Base-by-base conservation (phyloP, 768 basidiomycete species). In the Psilocybe cubensis region DNA sequence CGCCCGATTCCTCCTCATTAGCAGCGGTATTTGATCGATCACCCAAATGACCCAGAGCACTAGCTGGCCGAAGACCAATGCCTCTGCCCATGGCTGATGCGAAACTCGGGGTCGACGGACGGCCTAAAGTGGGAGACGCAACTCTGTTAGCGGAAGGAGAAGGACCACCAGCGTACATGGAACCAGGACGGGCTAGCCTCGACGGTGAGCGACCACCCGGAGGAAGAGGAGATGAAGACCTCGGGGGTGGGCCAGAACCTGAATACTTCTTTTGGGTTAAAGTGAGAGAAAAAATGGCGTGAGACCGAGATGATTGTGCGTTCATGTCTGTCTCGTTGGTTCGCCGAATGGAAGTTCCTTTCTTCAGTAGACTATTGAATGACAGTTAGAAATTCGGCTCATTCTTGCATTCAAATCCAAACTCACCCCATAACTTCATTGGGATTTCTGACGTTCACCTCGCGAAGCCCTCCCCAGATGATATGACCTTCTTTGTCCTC, bases 311-410 rank as follows among this genome's bases (percentile, higher is more conserved):
- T 1, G 92, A 95, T 71, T 97, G 94, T 23, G 96, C 94, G 71
- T 99, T 99, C 96, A 98, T 98, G 68, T 94, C 93, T 28, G 97
- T 99, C 72, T 96, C 93, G 61, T 96, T 96, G 9, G 97, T 98
- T 54, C 96, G 87, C 27, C 97, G 84, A 41, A 96, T 90, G 14
- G 92, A 83, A 7, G 94, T 90, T 18, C 97, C 97, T 63, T 92
- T 87, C 60, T 90, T 88, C 54, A 99, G 85, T 53, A 95, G 84
- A 68, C 92, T 94, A 66, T 51, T 57, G 33, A 44, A 35, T 53
- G 62, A 59, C 27, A 63, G 63, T 63, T 58, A 68, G 18, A 27
- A 41, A 23, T 40, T 54, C 25, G 31, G 48, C 40, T 35, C 52
- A 29, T 43, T 35, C 38, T 31, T 35, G 33, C 12, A 24, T 42